These are phyloP conservation scores for Rhodotorula paludigena DNA, from an alignment of 768 basidiomycete genomes.

Conservation along the genomic window DNA sequence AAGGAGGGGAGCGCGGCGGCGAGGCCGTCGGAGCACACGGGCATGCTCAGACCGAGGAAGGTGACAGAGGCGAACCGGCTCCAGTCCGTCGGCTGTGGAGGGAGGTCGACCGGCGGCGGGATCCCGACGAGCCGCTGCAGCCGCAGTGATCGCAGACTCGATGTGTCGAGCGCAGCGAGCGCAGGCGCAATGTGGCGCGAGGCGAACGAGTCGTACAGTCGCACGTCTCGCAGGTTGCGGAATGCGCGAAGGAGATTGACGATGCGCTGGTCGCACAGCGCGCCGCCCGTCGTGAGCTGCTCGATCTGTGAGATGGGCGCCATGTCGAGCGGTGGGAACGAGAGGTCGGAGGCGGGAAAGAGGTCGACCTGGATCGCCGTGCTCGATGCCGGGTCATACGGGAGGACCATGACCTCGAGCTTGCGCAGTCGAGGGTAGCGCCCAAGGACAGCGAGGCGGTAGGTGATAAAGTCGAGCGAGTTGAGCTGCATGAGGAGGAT, in stretches of 20 bases:
- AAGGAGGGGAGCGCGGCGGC: not conserved
- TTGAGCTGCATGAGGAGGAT: conserved; percentile 5
- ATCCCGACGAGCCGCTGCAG: conserved; percentile 8
- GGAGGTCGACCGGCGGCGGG: conserved; percentile 4
- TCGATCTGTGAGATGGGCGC: not conserved
- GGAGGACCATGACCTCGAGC: conserved; percentile 19
- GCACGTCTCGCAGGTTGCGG: not conserved
- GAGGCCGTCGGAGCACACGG: not conserved
- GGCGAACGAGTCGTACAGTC: conserved; percentile 23
- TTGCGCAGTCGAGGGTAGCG: not conserved
- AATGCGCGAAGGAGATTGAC: conserved; percentile 19
- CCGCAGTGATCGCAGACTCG: not conserved
- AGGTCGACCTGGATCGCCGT: conserved; percentile 18
- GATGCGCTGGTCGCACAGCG: conserved; percentile 21
- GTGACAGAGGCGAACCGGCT: not conserved
- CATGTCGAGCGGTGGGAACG: conserved; percentile 13
- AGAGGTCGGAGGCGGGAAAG: conserved; percentile 13
- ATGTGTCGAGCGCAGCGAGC: conserved; percentile 4
- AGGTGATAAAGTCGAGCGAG: conserved; percentile 19
- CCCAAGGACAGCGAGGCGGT: conserved; percentile 14
- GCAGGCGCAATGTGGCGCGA: conserved; percentile 21
- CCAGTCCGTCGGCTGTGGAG: conserved; percentile 1
- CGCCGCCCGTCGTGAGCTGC: conserved; percentile 5
- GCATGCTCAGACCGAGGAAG: conserved; percentile 5
- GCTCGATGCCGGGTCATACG: conserved; percentile 12